Percentiles rank a stretch among this genome's conserved stretches.
phyloP scores from a whole-genome alignment of 768 basidiomycete species.

The Strobilomyces confusus region DNA sequence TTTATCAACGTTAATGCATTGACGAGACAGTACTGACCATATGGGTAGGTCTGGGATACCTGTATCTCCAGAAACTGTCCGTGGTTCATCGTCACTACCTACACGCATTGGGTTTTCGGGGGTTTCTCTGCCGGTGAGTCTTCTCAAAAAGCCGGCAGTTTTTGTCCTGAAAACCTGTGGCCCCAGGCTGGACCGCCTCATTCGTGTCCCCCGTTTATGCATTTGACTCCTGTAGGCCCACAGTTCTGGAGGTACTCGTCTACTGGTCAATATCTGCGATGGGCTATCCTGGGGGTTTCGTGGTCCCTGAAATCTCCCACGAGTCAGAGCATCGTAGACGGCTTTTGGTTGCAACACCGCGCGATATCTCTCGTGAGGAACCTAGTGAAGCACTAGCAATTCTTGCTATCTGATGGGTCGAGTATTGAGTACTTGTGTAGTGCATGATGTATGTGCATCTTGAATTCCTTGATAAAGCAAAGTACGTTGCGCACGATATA shows the following conservation, averaged over 20 bases:
- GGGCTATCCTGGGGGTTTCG: slow-evolving; percentile 33
- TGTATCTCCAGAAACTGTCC: slow-evolving; percentile 34
- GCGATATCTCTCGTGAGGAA: slow-evolving; percentile 23
- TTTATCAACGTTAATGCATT: neutral
- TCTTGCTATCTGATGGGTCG: slow-evolving; percentile 8
- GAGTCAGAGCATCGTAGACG: slow-evolving; percentile 20
- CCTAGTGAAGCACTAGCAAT: slow-evolving; percentile 20
- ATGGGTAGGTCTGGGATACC: slow-evolving; percentile 36
- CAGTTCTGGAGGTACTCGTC: slow-evolving; percentile 46
- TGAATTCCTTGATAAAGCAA: no score
- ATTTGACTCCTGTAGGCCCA: slow-evolving; percentile 40
- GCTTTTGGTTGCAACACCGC: slow-evolving; percentile 24
- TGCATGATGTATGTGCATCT: no score
- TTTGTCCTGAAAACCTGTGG: slow-evolving; percentile 1
- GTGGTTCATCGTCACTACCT: slow-evolving; percentile 42
- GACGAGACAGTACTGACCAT: slow-evolving; percentile 4
- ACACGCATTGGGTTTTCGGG: slow-evolving; percentile 42
- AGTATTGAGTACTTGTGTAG: neutral
- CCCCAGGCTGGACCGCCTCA: slow-evolving; percentile 49
- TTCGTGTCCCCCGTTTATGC: slow-evolving; percentile 47
- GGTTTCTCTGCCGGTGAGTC: slow-evolving; percentile 36
- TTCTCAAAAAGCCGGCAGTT: neutral
- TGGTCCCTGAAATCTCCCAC: slow-evolving; percentile 22
- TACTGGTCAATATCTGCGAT: slow-evolving; percentile 58
- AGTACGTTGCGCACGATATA: no score